Evolutionary conservation across 306 rosid genomes (phyloP).

Genomic region (Ceratonia siliqua): DNA sequence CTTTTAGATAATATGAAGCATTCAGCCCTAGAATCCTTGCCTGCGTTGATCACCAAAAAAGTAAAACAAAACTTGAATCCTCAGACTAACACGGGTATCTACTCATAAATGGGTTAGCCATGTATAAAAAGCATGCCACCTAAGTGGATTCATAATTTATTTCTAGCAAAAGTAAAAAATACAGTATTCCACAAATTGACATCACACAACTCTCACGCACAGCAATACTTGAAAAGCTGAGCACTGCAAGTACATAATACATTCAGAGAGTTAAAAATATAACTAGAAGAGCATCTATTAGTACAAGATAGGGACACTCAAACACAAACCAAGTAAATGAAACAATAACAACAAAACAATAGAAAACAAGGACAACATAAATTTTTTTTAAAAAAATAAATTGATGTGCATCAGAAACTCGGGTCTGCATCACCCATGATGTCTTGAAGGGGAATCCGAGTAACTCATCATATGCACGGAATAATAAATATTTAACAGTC

Average conservation of each 20-base stretch:
- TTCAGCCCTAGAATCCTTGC: conserved; percentile 94
- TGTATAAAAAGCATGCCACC: not conserved
- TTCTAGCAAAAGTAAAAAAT: not conserved
- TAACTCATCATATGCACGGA: conserved; percentile 44
- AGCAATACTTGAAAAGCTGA: not conserved
- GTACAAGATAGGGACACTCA: not conserved
- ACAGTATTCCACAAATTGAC: not conserved
- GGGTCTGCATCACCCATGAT: conserved; percentile 55
- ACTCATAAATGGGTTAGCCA: not conserved
- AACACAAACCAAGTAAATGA: not conserved
- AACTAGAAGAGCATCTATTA: too few relatives aligned
- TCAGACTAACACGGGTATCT: not conserved
- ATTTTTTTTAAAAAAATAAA: too few relatives aligned
- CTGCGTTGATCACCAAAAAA: conserved; percentile 44
- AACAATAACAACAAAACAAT: not conserved
- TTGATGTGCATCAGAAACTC: conserved; percentile 57
- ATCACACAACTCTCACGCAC: not conserved
- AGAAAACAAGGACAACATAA: not conserved
- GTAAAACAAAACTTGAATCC: not conserved
- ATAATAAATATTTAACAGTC: not conserved
- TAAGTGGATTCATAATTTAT: not conserved
- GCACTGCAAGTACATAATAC: not conserved
- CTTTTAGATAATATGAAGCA: conserved; percentile 84
- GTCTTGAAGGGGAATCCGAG: conserved; percentile 73
- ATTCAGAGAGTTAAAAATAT: not conserved